phyloP scores from a whole-genome alignment of 139 green algal genomes.

The Micromonas commoda region DNA sequence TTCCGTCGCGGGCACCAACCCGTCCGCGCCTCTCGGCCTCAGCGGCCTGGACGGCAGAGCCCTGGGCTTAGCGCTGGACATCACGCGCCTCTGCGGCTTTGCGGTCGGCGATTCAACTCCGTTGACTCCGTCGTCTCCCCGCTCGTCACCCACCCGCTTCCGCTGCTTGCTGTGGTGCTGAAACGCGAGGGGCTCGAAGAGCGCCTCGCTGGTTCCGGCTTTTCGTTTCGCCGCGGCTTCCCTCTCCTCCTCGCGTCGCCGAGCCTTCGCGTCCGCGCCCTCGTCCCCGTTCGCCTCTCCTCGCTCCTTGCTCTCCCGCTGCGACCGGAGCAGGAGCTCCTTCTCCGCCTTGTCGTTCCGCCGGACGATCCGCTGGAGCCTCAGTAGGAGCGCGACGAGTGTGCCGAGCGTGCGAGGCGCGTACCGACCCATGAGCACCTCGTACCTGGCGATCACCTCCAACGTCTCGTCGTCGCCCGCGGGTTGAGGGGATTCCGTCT shows the following conservation, averaged over 20 bases:
- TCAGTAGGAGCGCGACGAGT: background rate
- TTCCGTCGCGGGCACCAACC: background rate
- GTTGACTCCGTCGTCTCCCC: background rate
- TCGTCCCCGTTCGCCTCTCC: background rate
- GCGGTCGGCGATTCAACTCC: background rate
- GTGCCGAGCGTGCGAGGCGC: background rate
- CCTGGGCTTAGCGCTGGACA: background rate
- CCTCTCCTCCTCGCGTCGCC: too few species aligned
- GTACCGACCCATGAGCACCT: background rate
- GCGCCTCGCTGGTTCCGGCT: background rate
- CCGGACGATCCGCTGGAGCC: background rate
- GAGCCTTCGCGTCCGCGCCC: background rate
- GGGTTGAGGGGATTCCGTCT: too few species aligned
- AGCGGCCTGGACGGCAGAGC: background rate
- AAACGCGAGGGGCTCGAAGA: background rate
- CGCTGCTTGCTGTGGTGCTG: too few species aligned
- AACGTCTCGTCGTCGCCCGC: background rate
- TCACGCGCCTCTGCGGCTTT: background rate
- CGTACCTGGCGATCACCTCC: background rate
- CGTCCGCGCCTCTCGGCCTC: background rate
- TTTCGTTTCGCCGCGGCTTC: background rate
- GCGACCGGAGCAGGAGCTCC: background rate
- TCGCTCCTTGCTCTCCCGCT: background rate
- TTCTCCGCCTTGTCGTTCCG: background rate
- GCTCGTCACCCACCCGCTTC: too few species aligned